Evolutionary conservation across 306 rosid species (phyloP).

Genomic region (Biancaea sappan): DNA sequence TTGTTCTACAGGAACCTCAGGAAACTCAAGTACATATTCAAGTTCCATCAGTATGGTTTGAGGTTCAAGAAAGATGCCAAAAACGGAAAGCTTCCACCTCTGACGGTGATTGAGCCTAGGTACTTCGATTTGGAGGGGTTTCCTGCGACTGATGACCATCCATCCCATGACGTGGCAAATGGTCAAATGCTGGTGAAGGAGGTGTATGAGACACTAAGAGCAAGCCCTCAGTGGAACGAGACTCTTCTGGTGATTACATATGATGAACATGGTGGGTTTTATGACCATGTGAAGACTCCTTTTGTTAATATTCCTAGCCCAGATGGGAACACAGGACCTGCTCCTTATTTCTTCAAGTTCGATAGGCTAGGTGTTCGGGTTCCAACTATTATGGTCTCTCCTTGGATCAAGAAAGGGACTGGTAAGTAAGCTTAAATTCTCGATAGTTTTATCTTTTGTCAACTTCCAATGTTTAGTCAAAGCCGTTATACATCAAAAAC

Average conservation of each 20-base stretch:
- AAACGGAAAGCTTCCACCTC: conserved; percentile 80
- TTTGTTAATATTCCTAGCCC: conserved; percentile 84
- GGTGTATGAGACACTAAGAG: conserved; percentile 86
- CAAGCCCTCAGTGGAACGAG: conserved; percentile 94
- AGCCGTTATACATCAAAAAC: conserved; percentile 14
- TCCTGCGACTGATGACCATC: conserved; percentile 94
- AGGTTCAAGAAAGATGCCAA: conserved; percentile 81
- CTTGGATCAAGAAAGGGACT: conserved; percentile 96
- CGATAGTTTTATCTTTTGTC: neutral
- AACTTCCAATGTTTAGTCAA: conserved; percentile 24
- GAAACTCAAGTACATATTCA: conserved; percentile 74
- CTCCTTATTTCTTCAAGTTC: conserved; percentile 95
- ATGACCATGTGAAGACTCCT: conserved; percentile 91
- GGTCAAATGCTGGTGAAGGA: conserved; percentile 96
- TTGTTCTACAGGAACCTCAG: conserved; percentile 87
- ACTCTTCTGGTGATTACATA: conserved; percentile 88
- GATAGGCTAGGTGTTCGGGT: conserved; percentile 97
- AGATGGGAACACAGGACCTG: conserved; percentile 97
- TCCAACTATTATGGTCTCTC: conserved; percentile 95
- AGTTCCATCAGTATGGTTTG: conserved; percentile 80
- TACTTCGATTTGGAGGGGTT: conserved; percentile 77
- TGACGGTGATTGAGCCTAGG: conserved; percentile 90
- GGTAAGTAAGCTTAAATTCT: conserved; percentile 68
- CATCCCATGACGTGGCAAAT: conserved; percentile 97
- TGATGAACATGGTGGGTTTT: conserved; percentile 97